These are phyloP conservation scores for Loxodes magnus DNA, from an alignment of 73 alveolate genomes.

Conservation along the genomic window DNA sequence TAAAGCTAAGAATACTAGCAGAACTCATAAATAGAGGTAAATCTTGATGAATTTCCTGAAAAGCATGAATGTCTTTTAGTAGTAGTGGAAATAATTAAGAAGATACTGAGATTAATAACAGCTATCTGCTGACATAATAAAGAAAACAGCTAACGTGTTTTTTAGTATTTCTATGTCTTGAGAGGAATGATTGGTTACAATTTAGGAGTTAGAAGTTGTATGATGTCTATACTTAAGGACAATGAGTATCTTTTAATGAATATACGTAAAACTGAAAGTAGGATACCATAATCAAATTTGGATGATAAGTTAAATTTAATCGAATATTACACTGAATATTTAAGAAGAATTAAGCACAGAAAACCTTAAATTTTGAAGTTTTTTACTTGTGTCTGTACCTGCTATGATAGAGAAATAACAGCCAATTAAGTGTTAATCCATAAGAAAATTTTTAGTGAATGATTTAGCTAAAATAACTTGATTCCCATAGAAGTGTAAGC, in stretches of 20 bases:
- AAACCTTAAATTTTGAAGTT: constrained; percentile 4
- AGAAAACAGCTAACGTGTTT: neutral
- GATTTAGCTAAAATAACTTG: neutral
- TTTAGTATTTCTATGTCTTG: constrained; percentile 1
- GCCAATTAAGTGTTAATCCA: constrained; percentile 5
- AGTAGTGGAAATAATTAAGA: constrained; percentile 1
- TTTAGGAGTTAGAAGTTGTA: constrained; percentile 3
- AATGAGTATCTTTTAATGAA: constrained; percentile 3
- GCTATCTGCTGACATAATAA: neutral
- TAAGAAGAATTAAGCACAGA: neutral
- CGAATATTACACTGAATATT: neutral
- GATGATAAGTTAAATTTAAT: too few relatives aligned
- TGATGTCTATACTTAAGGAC: constrained; percentile 7
- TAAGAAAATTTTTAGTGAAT: neutral
- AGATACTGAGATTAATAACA: neutral
- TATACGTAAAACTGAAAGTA: neutral
- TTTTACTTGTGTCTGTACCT: constrained; percentile 2
- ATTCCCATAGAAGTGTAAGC: neutral
- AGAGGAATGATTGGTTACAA: neutral
- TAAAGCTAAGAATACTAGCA: too few relatives aligned
- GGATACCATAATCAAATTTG: too few relatives aligned
- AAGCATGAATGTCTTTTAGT: too few relatives aligned
- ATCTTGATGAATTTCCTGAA: too few relatives aligned
- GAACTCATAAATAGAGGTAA: neutral
- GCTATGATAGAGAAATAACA: neutral